Evolutionary conservation across 1,284 basidiomycete genomes (phyloP).

Genomic region (Tilletia horrida): DNA sequence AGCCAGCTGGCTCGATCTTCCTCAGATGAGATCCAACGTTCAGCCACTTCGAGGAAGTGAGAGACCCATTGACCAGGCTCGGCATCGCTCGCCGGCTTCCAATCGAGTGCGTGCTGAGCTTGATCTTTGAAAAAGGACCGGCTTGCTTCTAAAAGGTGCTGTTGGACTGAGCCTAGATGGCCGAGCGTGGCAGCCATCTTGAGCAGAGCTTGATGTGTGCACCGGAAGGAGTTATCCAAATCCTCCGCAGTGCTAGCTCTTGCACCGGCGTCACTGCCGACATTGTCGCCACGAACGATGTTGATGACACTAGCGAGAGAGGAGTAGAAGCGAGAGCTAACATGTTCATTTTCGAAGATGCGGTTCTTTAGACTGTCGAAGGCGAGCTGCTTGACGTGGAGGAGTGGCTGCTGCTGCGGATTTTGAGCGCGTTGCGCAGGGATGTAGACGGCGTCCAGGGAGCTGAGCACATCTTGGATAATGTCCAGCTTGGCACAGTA

Average conservation of each 20-base stretch:
- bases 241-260: too few relatives aligned
- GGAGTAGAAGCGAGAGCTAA: slow-evolving; percentile 22
- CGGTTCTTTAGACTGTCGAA: slow-evolving; percentile 39
- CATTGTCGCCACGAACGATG: slow-evolving; percentile 25
- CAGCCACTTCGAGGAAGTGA: slow-evolving; percentile 2
- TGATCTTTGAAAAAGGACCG: slow-evolving; percentile 33
- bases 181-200: slow-evolving; percentile 36
- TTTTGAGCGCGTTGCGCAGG: slow-evolving; percentile 14
- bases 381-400: slow-evolving; percentile 27
- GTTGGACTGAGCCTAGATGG: slow-evolving; percentile 31
- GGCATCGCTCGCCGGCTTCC: neutral
- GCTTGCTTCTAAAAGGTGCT: slow-evolving; percentile 28
- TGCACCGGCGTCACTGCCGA: too few relatives aligned
- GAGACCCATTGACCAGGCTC: neutral
- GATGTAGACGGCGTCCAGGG: slow-evolving; percentile 22
- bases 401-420: neutral
- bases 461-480: slow-evolving; percentile 14
- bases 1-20: neutral
- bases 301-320: slow-evolving; percentile 26
- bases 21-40: neutral
- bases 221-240: slow-evolving; percentile 22
- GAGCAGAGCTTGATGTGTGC: slow-evolving; percentile 31
- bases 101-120: slow-evolving; percentile 22
- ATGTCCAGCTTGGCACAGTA: slow-evolving; percentile 32
- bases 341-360: slow-evolving; percentile 30